Evolutionary conservation across 305 asterid species (phyloP).

Genomic region (Andrographis paniculata): DNA sequence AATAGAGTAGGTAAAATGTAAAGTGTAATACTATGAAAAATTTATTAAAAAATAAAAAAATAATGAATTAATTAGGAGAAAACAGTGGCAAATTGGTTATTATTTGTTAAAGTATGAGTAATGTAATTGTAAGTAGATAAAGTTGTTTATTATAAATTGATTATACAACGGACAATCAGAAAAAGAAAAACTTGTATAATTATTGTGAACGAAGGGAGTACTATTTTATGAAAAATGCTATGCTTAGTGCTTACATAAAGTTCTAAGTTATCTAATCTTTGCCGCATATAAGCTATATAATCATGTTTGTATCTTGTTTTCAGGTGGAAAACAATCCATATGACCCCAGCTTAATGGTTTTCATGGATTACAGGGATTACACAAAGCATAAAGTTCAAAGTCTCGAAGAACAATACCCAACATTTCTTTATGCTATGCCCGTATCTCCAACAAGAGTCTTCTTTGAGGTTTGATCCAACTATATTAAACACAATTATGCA

Average conservation of each 20-base stretch:
- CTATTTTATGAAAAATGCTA: not conserved
- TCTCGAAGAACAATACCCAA: constrained; percentile 67
- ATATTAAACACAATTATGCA: not conserved
- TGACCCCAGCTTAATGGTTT: constrained; percentile 87
- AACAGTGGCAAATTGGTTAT: too few species aligned
- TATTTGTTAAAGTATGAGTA: too few species aligned
- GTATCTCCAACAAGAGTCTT: constrained; percentile 80
- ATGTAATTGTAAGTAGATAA: too few species aligned
- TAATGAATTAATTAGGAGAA: not conserved
- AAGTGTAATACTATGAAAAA: too few species aligned
- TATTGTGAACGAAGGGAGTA: too few species aligned
- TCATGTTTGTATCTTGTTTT: constrained; percentile 7
- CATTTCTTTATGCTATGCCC: constrained; percentile 94
- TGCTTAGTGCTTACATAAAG: not conserved
- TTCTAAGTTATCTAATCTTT: not conserved
- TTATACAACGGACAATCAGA: too few species aligned
- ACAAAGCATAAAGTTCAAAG: constrained; percentile 35
- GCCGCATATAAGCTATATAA: not conserved
- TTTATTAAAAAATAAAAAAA: too few species aligned
- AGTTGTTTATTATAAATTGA: too few species aligned
- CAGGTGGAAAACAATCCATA: constrained; percentile 96
- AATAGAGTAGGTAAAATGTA: not conserved
- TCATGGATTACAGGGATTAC: constrained; percentile 96
- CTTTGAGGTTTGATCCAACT: constrained; percentile 59
- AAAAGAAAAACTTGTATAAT: not conserved